Percentiles rank a stretch among this genome's conserved stretches.
These are phyloP conservation scores for Aspergillus ochraceus DNA, from an alignment of 2,329 filamentous ascomycete species.

Conservation along the genomic window DNA sequence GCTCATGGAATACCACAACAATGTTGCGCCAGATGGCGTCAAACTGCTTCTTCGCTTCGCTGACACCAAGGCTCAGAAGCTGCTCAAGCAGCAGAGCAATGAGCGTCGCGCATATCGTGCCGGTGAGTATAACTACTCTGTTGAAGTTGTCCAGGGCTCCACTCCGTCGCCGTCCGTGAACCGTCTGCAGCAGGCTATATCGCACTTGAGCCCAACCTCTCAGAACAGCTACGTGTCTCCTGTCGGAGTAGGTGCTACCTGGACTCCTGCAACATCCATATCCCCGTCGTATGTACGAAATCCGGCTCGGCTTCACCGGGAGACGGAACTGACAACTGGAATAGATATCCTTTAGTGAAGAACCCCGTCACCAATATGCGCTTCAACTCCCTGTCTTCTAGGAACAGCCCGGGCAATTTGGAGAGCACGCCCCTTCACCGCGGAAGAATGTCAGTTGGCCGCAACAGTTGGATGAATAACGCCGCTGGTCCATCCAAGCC, in stretches of 20 bases:
- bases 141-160: constrained; percentile 46
- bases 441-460: constrained; percentile 27
- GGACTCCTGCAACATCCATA: constrained; percentile 51
- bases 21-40: constrained; percentile 74
- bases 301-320: constrained; percentile 1
- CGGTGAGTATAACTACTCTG: constrained; percentile 78
- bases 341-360: constrained; percentile 41
- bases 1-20: constrained; percentile 81
- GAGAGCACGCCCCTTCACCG: constrained; percentile 42
- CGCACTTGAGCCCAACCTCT: constrained; percentile 44
- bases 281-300: constrained; percentile 46
- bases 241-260: constrained; percentile 40
- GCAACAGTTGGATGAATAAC: constrained; percentile 32
- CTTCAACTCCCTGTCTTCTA: constrained; percentile 39
- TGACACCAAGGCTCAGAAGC: constrained; percentile 94
- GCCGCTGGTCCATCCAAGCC: constrained; percentile 38
- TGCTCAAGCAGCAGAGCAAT: constrained; percentile 92
- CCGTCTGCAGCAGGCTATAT: constrained; percentile 40
- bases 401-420: constrained; percentile 36
- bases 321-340: constrained; percentile 27
- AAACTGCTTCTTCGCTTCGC: constrained; percentile 94
- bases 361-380: constrained; percentile 36
- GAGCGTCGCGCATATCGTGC: constrained; percentile 94
- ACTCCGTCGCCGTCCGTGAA: constrained; percentile 46
- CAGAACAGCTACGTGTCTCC: constrained; percentile 46